Evolutionary conservation across 352 stramenopile species (phyloP), one percentile per base, ranked within the genome.

Genomic region (Pythium insidiosum): DNA sequence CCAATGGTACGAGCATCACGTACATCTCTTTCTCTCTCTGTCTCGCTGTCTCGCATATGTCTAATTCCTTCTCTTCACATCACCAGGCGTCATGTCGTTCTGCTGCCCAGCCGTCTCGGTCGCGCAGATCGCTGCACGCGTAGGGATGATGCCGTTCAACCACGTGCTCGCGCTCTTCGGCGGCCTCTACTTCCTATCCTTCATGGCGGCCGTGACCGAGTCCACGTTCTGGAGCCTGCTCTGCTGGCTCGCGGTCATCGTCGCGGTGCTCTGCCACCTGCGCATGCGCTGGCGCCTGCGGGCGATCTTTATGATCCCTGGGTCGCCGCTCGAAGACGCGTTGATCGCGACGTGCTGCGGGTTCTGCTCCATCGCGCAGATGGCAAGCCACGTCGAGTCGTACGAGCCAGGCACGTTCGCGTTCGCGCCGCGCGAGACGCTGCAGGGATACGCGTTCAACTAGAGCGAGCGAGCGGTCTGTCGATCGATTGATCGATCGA

Each of bases 361-460:
- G 46, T 86, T 66, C 61, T 89, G 77, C 61, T 83, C 74, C 1
- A 65, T 88, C 40, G 77, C 77, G 9, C 77, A 89, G 53, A 84
- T 88, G 70, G 78, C 74, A 9, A 81, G 74, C 18, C 72, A 90
- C 50, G 74, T 90, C 45, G 70, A 87, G 56, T 81, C 74, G 40
- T 90, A 88, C 51, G 68, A 84, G 58, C 78, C 74, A 1, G 78
- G 74, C 22, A 43, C 45, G 21, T 84, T 76, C 46, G 41, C 63
- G 9, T 87, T 90, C 25, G 47, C 60, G 10, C 73, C 77, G 16
- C 77, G 69, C 29, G 59, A 70, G 15, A 89, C 77, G 29, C 72
- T 89, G 5, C 59, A 73, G 38, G 73, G 73, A 34, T 85, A 85
- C 61, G 65, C 69, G 21, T 50, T 68, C 43, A 78, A 53, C 44